Evolutionary conservation across 352 stramenopile species (phyloP).

Genomic region (Phytophthora agathidicida): DNA sequence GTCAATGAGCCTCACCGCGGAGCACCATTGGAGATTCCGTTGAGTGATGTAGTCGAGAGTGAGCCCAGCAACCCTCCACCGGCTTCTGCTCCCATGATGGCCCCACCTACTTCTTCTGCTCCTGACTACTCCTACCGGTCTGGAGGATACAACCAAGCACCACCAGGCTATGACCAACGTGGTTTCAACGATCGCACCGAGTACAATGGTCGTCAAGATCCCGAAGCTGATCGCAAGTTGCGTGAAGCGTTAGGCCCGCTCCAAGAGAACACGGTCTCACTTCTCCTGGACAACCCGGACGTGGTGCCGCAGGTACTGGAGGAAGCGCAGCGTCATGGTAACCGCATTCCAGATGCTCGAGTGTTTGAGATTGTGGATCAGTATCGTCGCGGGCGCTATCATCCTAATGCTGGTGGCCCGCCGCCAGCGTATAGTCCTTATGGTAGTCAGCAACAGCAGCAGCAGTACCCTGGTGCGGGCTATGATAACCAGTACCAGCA

Average conservation of each 20-base stretch:
- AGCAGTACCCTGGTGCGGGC: constrained; percentile 29
- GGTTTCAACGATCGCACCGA: constrained; percentile 31
- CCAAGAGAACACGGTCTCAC: constrained; percentile 71
- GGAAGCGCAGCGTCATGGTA: constrained; percentile 80
- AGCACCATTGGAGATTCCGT: constrained; percentile 61
- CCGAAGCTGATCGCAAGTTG: constrained; percentile 65
- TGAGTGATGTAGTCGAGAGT: constrained; percentile 63
- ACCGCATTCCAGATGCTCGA: constrained; percentile 74
- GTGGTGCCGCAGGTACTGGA: constrained; percentile 80
- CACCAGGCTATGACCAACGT: constrained; percentile 26
- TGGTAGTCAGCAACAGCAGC: constrained; percentile 46
- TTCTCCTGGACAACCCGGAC: constrained; percentile 77
- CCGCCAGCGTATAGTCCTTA: constrained; percentile 50
- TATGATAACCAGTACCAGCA: constrained; percentile 36
- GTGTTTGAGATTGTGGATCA: constrained; percentile 83
- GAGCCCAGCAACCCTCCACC: constrained; percentile 22
- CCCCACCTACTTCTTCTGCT: constrained; percentile 15
- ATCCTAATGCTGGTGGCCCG: constrained; percentile 32
- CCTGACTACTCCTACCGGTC: constrained; percentile 24
- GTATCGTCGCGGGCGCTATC: constrained; percentile 49
- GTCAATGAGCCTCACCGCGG: constrained; percentile 67
- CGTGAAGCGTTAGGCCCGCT: constrained; percentile 71
- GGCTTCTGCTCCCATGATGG: constrained; percentile 26
- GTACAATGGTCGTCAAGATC: constrained; percentile 42
- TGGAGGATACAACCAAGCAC: constrained; percentile 26